Conservation (phyloP, 1,284 basidiomycete genomes). For the Pulveroboletus sp. region DNA sequence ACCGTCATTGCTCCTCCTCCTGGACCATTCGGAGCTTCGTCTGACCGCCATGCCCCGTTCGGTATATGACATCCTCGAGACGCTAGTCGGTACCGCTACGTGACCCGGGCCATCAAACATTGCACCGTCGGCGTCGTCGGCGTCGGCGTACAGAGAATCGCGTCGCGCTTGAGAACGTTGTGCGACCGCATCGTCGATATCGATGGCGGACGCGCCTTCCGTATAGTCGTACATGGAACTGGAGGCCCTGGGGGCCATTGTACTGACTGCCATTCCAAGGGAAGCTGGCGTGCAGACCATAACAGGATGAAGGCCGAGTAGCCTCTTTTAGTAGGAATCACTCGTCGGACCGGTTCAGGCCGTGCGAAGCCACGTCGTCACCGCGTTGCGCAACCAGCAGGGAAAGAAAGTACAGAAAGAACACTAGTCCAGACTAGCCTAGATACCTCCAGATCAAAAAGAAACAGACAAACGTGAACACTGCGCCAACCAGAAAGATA, state of each 20-base stretch:
- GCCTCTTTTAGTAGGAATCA: constrained; percentile 21
- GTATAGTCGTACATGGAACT: constrained; percentile 63
- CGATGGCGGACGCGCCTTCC: constrained; percentile 75
- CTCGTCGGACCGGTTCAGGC: background rate
- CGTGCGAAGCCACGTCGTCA: background rate
- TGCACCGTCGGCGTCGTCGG: constrained; percentile 54
- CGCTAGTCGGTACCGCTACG: constrained; percentile 69
- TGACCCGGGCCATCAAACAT: constrained; percentile 80
- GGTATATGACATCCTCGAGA: constrained; percentile 72
- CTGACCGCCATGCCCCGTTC: constrained; percentile 45
- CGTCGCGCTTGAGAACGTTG: constrained; percentile 53
- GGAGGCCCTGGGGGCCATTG: constrained; percentile 17
- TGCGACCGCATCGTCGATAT: constrained; percentile 61
- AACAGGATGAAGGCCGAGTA: background rate
- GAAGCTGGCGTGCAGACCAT: too few relatives aligned
- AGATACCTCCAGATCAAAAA: constrained; percentile 88
- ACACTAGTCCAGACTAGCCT: constrained; percentile 50
- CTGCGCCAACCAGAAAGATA: constrained; percentile 81
- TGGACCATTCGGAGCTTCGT: constrained; percentile 58
- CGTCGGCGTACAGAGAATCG: constrained; percentile 60
- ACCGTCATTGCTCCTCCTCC: constrained; percentile 56
- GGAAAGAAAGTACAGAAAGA: background rate
- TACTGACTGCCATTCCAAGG: background rate
- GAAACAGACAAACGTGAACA: constrained; percentile 90
- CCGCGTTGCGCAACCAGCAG: background rate